A percentile compares a stretch with the other conserved stretches of the same genome.
phyloP scores from a whole-genome alignment of 371 early-diverging fungal species.

The Capillidium heterosporum region DNA sequence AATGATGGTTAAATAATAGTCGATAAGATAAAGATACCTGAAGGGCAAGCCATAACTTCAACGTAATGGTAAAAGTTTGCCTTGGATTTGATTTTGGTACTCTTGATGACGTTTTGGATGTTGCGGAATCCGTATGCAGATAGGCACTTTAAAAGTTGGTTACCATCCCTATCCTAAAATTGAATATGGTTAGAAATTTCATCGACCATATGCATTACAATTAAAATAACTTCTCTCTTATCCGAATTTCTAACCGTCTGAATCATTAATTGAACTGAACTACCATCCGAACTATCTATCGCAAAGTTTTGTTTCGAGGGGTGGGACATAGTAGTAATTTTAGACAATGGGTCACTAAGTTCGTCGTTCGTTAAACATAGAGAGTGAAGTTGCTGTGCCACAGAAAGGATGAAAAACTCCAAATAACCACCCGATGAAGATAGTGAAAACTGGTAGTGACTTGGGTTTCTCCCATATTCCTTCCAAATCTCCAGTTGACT shows the following conservation, averaged over 20 bases:
- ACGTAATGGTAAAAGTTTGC: conserved; percentile 65
- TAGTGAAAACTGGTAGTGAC: conserved; percentile 35
- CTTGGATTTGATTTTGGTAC: conserved; percentile 34
- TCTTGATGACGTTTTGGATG: conserved; percentile 87
- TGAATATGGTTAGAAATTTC: not conserved
- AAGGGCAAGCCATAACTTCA: conserved; percentile 94
- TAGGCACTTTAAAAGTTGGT: conserved; percentile 50
- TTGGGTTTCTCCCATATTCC: not conserved
- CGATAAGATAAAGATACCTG: conserved; percentile 17
- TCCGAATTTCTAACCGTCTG: conserved; percentile 66
- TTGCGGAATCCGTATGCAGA: conserved; percentile 89
- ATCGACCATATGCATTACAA: conserved; percentile 7
- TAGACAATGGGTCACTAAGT: conserved; percentile 6
- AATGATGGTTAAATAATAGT: not conserved
- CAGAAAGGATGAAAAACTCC: conserved; percentile 65
- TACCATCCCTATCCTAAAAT: conserved; percentile 16
- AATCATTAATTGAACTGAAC: conserved; percentile 20
- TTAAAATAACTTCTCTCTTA: conserved; percentile 45
- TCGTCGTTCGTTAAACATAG: too few species aligned
- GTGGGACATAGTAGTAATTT: conserved; percentile 19
- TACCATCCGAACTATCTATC: too few species aligned
- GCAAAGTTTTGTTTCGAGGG: too few species aligned
- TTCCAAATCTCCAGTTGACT: too few species aligned
- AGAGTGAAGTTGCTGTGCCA: conserved; percentile 57
- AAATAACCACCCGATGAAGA: conserved; percentile 81